Percentiles rank a stretch among this genome's conserved stretches.
Conservation (phyloP, 352 stramenopile genomes). For the Phytophthora hibernalis region DNA sequence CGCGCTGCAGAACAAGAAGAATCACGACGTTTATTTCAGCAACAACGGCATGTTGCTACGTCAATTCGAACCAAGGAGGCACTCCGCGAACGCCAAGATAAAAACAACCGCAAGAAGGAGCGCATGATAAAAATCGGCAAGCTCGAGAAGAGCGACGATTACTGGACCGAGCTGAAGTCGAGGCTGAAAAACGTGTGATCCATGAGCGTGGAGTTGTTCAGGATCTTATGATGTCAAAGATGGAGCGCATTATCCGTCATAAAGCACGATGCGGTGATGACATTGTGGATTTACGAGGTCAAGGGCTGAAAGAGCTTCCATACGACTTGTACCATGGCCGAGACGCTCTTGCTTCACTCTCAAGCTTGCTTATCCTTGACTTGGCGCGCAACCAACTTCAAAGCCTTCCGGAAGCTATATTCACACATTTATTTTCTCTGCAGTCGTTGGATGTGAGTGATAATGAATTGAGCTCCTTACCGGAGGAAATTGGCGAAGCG, state of each 20-base stretch:
- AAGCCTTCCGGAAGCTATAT: conserved; percentile 52
- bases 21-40: conserved; percentile 48
- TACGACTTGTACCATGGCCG: conserved; percentile 54
- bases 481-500: conserved; percentile 60
- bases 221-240: conserved; percentile 62
- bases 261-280: conserved; percentile 68
- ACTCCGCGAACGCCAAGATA: conserved; percentile 68
- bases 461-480: conserved; percentile 57
- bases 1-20: conserved; percentile 56
- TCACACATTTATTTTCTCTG: conserved; percentile 65
- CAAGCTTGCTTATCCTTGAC: conserved; percentile 73
- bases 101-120: conserved; percentile 66
- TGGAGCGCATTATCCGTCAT: conserved; percentile 54
- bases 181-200: conserved; percentile 48
- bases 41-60: conserved; percentile 60
- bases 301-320: conserved; percentile 49
- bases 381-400: conserved; percentile 62
- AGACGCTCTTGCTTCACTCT: conserved; percentile 58
- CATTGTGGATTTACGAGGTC: conserved; percentile 48
- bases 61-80: conserved; percentile 66
- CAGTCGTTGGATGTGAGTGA: conserved; percentile 63
- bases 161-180: conserved; percentile 43
- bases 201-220: conserved; percentile 61
- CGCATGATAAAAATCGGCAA: conserved; percentile 67
- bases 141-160: conserved; percentile 62